Percentiles rank a stretch among this genome's conserved stretches.
phyloP scores from a whole-genome alignment of 192 early-diverging fungal species.

The Podila epicladia region DNA sequence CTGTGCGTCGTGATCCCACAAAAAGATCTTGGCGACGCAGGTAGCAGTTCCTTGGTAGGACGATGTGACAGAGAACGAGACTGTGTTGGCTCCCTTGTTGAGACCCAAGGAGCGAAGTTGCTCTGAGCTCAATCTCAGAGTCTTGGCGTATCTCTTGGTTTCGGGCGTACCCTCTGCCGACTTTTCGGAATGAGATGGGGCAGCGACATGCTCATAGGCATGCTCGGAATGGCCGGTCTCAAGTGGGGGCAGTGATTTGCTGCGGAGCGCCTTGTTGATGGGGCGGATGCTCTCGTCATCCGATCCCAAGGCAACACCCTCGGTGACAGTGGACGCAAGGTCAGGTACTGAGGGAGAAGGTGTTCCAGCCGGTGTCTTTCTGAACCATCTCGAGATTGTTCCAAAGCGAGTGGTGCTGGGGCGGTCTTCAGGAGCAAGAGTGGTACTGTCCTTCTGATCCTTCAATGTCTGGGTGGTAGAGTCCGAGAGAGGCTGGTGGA shows the following conservation, averaged over 20 bases:
- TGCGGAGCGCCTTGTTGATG: constrained; percentile 36
- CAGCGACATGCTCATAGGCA: constrained; percentile 20
- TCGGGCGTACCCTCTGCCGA: neutral
- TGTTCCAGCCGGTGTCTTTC: constrained; percentile 28
- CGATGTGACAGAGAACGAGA: constrained; percentile 88
- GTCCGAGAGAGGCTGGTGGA: constrained; percentile 63
- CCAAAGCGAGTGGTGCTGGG: constrained; percentile 45
- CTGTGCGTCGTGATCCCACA: constrained; percentile 83
- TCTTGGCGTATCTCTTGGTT: constrained; percentile 80
- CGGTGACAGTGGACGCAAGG: neutral
- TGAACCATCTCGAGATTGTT: constrained; percentile 47
- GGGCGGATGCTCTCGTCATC: constrained; percentile 18
- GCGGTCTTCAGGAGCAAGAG: constrained; percentile 17
- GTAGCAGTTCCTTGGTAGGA: constrained; percentile 78
- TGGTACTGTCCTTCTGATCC: constrained; percentile 23
- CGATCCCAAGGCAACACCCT: constrained; percentile 13
- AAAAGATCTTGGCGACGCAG: constrained; percentile 89
- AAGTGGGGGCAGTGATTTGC: constrained; percentile 37
- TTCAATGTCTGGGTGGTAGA: constrained; percentile 16
- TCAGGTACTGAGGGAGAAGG: constrained; percentile 23
- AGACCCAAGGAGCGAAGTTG: constrained; percentile 86
- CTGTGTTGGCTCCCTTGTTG: constrained; percentile 87
- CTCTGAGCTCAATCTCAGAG: constrained; percentile 89
- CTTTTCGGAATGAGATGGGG: constrained; percentile 31
- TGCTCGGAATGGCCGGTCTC: constrained; percentile 17